Conservation (phyloP, 306 rosid genomes). For the Gastrolobium bilobum region DNA sequence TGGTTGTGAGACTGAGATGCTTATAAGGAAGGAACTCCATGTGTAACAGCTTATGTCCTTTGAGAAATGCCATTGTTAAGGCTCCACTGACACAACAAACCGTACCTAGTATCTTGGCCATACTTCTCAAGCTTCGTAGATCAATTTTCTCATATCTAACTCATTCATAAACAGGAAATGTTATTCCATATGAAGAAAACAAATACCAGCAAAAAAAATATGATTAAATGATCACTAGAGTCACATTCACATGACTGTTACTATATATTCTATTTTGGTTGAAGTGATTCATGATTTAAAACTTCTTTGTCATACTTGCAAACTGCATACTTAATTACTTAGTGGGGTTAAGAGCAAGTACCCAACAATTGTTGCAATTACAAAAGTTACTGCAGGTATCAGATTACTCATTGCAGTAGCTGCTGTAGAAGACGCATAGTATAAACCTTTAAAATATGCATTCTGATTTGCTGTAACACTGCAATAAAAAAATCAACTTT, state of each 20-base stretch:
- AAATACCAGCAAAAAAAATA: not conserved
- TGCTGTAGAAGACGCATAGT: conserved; percentile 68
- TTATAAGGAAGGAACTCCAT: conserved; percentile 46
- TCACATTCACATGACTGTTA: not conserved
- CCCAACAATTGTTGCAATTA: conserved; percentile 71
- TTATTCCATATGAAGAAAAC: not conserved
- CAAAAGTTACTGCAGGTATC: conserved; percentile 72
- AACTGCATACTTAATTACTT: not conserved
- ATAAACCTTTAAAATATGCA: conserved; percentile 72
- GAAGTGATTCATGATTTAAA: not conserved
- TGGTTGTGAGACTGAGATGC: conserved; percentile 45
- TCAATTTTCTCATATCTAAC: conserved; percentile 68
- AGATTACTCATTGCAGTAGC: conserved; percentile 76
- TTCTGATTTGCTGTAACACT: conserved; percentile 77
- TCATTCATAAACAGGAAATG: conserved; percentile 19
- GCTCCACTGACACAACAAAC: conserved; percentile 74
- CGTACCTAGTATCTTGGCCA: conserved; percentile 73
- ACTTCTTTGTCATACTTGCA: not conserved
- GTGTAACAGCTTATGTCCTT: conserved; percentile 73
- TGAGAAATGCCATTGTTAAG: conserved; percentile 68
- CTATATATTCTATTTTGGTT: not conserved
- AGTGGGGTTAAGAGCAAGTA: conserved; percentile 39
- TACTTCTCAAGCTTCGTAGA: conserved; percentile 59
- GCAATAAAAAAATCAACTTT: conserved; percentile 22
- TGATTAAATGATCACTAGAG: not conserved